Evolutionary conservation across 805 yeast species (phyloP).

Genomic region (Ogataea trehaloabstinens): DNA sequence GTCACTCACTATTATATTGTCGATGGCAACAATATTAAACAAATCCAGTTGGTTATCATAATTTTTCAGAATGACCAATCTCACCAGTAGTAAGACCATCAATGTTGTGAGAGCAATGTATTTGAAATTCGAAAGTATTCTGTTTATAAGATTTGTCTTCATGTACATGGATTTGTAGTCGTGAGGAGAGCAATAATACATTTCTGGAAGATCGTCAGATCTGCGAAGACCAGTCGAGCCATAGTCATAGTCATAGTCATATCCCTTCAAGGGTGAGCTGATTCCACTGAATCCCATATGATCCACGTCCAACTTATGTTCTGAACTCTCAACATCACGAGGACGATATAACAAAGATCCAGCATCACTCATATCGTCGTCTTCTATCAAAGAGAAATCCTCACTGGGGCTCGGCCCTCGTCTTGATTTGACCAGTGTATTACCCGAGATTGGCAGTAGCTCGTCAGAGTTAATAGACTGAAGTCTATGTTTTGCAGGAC

Average conservation of each 20-base stretch:
- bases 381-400: conserved; percentile 19
- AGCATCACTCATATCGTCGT: conserved; percentile 16
- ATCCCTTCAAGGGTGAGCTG: neutral
- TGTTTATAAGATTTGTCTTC: conserved; percentile 22
- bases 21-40: conserved; percentile 25
- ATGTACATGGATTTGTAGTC: conserved; percentile 30
- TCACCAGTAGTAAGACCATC: conserved; percentile 10
- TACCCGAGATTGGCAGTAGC: neutral
- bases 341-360: conserved; percentile 24
- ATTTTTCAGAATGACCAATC: conserved; percentile 25
- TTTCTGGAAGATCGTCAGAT: conserved; percentile 18
- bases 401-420: conserved; percentile 17
- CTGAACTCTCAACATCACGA: conserved; percentile 1
- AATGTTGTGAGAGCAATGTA: conserved; percentile 13
- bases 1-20: conserved; percentile 31
- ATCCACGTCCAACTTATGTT: neutral
- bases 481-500: neutral
- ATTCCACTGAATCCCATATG: neutral
- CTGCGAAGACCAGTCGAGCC: conserved; percentile 5
- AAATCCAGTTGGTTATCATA: conserved; percentile 25
- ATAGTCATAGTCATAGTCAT: conserved; percentile 5
- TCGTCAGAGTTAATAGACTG: neutral
- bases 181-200: conserved; percentile 31
- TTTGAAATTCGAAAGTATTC: conserved; percentile 13
- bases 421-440: conserved; percentile 3